Conservation (phyloP, 2,329 filamentous ascomycete species). For the Coniochaeta sp. region DNA sequence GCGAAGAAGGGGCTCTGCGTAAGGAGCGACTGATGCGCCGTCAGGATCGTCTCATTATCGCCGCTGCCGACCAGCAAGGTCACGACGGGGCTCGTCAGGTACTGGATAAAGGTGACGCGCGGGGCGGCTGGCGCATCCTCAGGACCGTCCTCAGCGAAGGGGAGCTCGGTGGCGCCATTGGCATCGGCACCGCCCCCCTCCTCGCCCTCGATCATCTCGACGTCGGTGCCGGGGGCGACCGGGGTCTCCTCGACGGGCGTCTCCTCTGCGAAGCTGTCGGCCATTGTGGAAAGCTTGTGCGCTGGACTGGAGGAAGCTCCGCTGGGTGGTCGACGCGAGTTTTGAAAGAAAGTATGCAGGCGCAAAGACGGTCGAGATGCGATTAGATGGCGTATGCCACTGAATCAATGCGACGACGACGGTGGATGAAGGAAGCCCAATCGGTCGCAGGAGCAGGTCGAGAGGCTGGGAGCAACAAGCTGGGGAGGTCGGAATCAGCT, state of each 20-base stretch:
- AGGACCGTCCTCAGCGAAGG: slow-evolving; percentile 28
- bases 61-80: slow-evolving; percentile 58
- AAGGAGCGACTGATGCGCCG: slow-evolving; percentile 74
- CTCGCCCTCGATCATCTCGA: slow-evolving; percentile 20
- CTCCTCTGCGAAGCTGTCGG: slow-evolving; percentile 19
- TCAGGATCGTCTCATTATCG: slow-evolving; percentile 55
- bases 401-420: not conserved
- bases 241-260: slow-evolving; percentile 18
- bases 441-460: not conserved
- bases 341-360: not conserved
- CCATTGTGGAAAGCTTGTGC: slow-evolving; percentile 10
- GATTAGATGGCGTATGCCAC: not conserved
- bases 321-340: not conserved
- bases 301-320: not conserved
- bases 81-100: slow-evolving; percentile 63
- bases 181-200: slow-evolving; percentile 28
- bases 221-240: slow-evolving; percentile 11
- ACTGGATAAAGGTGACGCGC: slow-evolving; percentile 44
- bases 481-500: not conserved
- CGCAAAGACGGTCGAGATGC: not conserved
- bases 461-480: no score
- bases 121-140: slow-evolving; percentile 21
- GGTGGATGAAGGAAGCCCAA: not conserved
- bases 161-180: slow-evolving; percentile 27
- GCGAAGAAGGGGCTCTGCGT: slow-evolving; percentile 67